phyloP scores from a whole-genome alignment of 345 rosid genomes.

The Aquilaria yunnanensis region DNA sequence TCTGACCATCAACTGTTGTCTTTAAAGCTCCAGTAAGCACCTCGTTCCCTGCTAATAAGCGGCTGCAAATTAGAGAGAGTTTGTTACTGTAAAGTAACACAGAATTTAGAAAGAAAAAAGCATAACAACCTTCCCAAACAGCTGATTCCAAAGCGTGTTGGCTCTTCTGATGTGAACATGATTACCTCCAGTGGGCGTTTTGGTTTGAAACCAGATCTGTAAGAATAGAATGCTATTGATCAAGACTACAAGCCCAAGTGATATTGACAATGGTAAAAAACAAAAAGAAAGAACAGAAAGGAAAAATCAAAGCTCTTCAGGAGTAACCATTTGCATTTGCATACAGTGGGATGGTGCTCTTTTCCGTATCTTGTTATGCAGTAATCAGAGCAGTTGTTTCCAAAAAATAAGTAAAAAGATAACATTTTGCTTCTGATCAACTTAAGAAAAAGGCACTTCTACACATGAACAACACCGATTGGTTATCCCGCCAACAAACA shows the following conservation, averaged over 20 bases:
- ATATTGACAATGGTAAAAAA: neutral
- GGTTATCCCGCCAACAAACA: no score
- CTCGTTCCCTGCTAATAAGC: constrained; percentile 69
- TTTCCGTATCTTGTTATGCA: no score
- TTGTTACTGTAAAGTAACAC: constrained; percentile 10
- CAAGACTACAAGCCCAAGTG: constrained; percentile 1
- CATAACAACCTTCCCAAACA: constrained; percentile 85
- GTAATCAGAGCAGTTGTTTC: no score
- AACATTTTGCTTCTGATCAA: no score
- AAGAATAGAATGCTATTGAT: constrained; percentile 10
- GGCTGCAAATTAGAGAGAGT: constrained; percentile 43
- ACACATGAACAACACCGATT: no score
- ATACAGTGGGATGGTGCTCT: no score
- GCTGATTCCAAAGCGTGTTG: constrained; percentile 91
- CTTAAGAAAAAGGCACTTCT: no score
- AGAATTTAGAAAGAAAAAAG: neutral
- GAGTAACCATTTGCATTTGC: neutral
- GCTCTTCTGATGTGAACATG: constrained; percentile 93
- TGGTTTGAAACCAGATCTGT: constrained; percentile 83
- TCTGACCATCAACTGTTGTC: constrained; percentile 63
- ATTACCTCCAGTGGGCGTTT: constrained; percentile 79
- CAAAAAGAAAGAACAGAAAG: constrained; percentile 2
- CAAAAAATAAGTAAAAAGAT: no score
- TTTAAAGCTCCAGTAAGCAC: constrained; percentile 52
- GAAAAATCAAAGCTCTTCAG: constrained; percentile 5